Evolutionary conservation across 805 yeast species (phyloP).

Genomic region (Candida alai): DNA sequence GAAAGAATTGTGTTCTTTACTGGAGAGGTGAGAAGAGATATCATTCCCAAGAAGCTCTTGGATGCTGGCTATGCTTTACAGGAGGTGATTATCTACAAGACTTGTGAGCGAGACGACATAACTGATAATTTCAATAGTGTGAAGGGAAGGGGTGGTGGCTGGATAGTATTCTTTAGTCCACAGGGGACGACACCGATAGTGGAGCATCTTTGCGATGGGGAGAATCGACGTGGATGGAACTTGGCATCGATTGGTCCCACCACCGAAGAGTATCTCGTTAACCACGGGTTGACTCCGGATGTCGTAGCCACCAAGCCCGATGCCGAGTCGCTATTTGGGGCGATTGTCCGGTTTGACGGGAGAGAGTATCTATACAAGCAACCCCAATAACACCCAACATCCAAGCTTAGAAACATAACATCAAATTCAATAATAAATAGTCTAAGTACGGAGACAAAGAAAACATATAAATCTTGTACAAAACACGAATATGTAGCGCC

Average conservation of each 20-base stretch:
- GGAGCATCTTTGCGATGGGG: conserved; percentile 23
- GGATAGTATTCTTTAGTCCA: conserved; percentile 90
- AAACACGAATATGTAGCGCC: too few relatives aligned
- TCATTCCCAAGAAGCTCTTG: conserved; percentile 61
- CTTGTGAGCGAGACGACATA: conserved; percentile 46
- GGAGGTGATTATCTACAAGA: conserved; percentile 69
- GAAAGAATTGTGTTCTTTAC: conserved; percentile 62
- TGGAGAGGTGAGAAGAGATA: conserved; percentile 80
- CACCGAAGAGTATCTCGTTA: conserved; percentile 58
- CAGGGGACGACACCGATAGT: conserved; percentile 75
- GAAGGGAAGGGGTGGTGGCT: conserved; percentile 26
- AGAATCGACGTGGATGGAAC: conserved; percentile 21
- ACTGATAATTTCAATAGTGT: conserved; percentile 29
- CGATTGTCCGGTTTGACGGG: conserved; percentile 16
- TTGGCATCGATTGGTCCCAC: conserved; percentile 94
- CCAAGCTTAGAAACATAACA: too few relatives aligned
- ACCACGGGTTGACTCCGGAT: conserved; percentile 51
- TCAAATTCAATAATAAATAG: too few relatives aligned
- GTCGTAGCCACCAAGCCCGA: conserved; percentile 73
- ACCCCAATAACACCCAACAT: too few relatives aligned
- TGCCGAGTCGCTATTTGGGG: conserved; percentile 52
- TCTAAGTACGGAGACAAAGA: too few relatives aligned
- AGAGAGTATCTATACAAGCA: too few relatives aligned
- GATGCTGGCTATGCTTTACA: conserved; percentile 40
- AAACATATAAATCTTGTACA: too few relatives aligned